These are phyloP conservation scores for Populus nigra DNA, from an alignment of 345 rosid genomes.

Conservation along the genomic window DNA sequence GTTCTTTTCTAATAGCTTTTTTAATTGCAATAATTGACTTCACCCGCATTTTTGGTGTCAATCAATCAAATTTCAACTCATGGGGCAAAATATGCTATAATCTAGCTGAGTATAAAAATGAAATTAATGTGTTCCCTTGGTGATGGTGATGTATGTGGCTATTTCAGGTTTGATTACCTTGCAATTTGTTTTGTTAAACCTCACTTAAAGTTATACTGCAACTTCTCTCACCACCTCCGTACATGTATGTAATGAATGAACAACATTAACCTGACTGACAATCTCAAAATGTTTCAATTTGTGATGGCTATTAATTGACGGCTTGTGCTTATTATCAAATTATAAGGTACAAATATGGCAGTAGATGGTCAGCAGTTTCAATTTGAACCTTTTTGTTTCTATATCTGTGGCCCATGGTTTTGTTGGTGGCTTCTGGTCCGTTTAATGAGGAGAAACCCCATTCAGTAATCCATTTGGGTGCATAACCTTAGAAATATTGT, in stretches of 20 bases:
- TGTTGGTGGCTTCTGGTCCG: neutral
- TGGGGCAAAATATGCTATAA: neutral
- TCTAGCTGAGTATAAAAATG: neutral
- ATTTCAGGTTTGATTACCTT: slow-evolving; percentile 2
- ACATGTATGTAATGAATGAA: neutral
- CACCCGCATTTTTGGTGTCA: neutral
- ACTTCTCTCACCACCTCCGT: neutral
- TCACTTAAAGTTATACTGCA: neutral
- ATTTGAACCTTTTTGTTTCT: neutral
- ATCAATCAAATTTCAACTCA: neutral
- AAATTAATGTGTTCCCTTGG: neutral
- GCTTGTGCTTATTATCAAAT: neutral
- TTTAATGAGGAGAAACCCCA: neutral
- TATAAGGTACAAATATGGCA: neutral
- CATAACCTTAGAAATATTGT: neutral
- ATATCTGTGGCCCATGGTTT: neutral
- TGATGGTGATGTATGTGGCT: neutral
- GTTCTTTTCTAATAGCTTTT: neutral
- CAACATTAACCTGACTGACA: neutral
- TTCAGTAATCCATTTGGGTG: neutral
- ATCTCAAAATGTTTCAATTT: neutral
- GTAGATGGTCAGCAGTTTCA: neutral
- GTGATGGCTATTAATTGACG: neutral
- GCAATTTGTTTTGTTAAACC: neutral
- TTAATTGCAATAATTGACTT: neutral